These are phyloP conservation scores for Telopea speciosissima DNA, from an alignment of 177 flowering plant species.

Conservation along the genomic window DNA sequence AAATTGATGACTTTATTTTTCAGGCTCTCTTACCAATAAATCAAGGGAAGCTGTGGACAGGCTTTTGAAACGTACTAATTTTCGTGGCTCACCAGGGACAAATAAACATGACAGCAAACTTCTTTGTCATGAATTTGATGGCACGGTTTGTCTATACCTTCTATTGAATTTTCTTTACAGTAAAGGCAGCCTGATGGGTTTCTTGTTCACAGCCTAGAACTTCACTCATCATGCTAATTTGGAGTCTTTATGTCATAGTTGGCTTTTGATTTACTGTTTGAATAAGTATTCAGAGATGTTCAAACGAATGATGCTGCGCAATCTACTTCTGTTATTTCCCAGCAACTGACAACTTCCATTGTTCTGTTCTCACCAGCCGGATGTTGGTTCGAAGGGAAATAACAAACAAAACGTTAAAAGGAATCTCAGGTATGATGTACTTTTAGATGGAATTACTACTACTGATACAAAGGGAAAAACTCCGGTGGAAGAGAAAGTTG, in stretches of 20 bases:
- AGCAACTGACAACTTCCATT: not conserved
- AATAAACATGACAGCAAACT: slow-evolving; percentile 24
- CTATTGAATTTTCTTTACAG: not conserved
- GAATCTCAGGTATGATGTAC: slow-evolving; percentile 7
- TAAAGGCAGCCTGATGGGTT: not conserved
- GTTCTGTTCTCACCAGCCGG: slow-evolving; percentile 17
- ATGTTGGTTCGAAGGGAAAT: slow-evolving; percentile 11
- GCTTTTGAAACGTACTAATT: slow-evolving; percentile 24
- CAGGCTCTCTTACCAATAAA: slow-evolving; percentile 33
- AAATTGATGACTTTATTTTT: slow-evolving; percentile 3
- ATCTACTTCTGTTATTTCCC: not conserved
- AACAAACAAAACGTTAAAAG: slow-evolving; percentile 12
- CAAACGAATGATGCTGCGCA: too few species aligned
- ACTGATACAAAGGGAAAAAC: slow-evolving; percentile 7
- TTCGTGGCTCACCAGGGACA: slow-evolving; percentile 17
- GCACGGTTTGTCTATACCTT: slow-evolving; percentile 20
- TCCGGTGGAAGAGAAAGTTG: slow-evolving; percentile 14
- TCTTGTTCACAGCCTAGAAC: not conserved
- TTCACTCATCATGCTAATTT: not conserved
- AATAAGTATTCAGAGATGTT: not conserved
- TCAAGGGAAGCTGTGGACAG: slow-evolving; percentile 36
- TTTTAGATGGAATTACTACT: slow-evolving; percentile 13
- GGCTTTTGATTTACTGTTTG: not conserved
- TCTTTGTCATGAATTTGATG: slow-evolving; percentile 14
- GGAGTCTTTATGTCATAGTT: not conserved